Percentiles rank a stretch among this genome's conserved stretches.
These are phyloP conservation scores for Meyerozyma carpophila DNA, from an alignment of 1,139 yeast species.

Conservation along the genomic window DNA sequence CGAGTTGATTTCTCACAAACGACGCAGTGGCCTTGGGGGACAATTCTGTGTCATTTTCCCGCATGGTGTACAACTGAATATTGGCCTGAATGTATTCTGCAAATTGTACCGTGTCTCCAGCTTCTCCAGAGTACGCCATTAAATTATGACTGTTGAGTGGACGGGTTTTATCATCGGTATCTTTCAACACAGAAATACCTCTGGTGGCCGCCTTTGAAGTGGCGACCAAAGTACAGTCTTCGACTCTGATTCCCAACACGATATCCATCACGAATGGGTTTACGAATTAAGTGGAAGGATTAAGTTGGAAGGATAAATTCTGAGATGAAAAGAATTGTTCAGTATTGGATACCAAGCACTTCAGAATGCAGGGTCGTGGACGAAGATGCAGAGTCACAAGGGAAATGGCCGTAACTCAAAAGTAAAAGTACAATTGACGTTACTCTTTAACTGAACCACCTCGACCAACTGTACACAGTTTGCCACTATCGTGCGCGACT, in stretches of 20 bases:
- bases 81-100: slow-evolving; percentile 94
- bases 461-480: not conserved
- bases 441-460: not conserved
- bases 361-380: no score
- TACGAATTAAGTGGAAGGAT: not conserved
- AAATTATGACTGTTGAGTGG: slow-evolving; percentile 69
- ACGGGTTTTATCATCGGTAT: slow-evolving; percentile 84
- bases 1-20: slow-evolving; percentile 83
- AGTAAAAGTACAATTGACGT: not conserved
- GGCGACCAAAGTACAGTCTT: slow-evolving; percentile 79
- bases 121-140: slow-evolving; percentile 90
- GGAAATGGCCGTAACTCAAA: not conserved
- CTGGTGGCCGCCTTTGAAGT: slow-evolving; percentile 92
- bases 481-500: slow-evolving; percentile 1
- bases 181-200: slow-evolving; percentile 86
- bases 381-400: not conserved
- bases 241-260: slow-evolving; percentile 76
- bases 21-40: slow-evolving; percentile 83
- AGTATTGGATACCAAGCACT: no score
- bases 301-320: not conserved
- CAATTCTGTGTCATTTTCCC: slow-evolving; percentile 75
- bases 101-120: slow-evolving; percentile 97
- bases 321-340: not conserved
- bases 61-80: slow-evolving; percentile 78
- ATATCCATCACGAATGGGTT: slow-evolving; percentile 60